Evolutionary conservation across 176 grass and related monocot genomes (phyloP), one percentile per base, ranked within the genome.

Genomic region (Chloris gayana): DNA sequence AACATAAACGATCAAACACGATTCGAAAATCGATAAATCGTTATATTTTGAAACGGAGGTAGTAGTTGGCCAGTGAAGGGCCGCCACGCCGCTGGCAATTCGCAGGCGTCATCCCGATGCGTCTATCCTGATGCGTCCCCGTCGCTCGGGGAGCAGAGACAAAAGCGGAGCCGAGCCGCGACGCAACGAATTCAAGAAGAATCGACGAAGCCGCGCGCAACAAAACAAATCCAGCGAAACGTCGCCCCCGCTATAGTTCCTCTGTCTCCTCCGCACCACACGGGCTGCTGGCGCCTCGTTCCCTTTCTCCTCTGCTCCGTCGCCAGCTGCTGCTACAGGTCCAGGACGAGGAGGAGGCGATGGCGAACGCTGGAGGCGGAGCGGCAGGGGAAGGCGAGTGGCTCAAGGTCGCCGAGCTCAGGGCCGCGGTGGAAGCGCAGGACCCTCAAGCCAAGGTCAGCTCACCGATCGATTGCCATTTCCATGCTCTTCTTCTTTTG

Each of bases 371-470:
- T 6, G 80, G 38, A 31, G 82, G 25, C 10, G 77, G 81, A 31
- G 79, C 51, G 13, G 84, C 68, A 9, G 84, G 75, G 31, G 89
- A 75, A 69, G 80, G 44, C 9, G 74, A 89, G 87, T 74, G 73
- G 91, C 82, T 85, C 72, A 87, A 85, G 77, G 70, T 87, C 22
- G 73, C 84, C 4, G 29, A 82, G 77, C 78, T 93, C 24, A 87
- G 82, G 73, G 77, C 68, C 77, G 31, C 34, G 59, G 87, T 62
- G 15, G 66, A 87, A 19, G 77, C 67, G 31, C 61, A 89, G 82
- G 85, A 87, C 19, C 81, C 85, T 0, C 29, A 22, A 15, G 81
- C 81, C 38, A 90, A 82, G 91, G 91, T 86, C 8, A 21, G 2
- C 39, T 5, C 2, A n/a, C 29, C 47, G 5, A 18, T 15, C 47